A percentile compares a stretch with the other conserved stretches of the same genome.
These are phyloP conservation scores for Fusarium secorum DNA, from an alignment of 2,329 filamentous ascomycete genomes.

Conservation along the genomic window DNA sequence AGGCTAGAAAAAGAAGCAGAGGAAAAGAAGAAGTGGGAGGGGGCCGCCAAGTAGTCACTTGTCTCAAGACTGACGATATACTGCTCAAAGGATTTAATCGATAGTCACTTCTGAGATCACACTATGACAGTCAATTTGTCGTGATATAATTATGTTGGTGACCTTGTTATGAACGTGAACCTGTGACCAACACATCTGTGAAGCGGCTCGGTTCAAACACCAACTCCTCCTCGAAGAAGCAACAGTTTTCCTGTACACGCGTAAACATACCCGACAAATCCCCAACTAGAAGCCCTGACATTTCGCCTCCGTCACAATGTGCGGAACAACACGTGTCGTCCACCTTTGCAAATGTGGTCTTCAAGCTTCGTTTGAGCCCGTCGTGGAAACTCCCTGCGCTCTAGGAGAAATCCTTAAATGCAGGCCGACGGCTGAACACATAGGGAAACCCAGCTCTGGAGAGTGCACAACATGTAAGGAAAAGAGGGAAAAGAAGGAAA, in stretches of 20 bases:
- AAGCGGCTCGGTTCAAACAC: neutral
- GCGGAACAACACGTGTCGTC: neutral
- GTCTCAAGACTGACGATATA: accelerated
- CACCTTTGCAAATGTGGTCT: neutral
- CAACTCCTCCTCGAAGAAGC: neutral
- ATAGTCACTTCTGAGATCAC: no score
- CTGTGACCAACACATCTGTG: neutral
- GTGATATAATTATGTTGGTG: neutral
- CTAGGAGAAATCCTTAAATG: accelerated
- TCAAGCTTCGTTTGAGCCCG: neutral
- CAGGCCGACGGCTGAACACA: neutral
- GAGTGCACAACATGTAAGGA: neutral
- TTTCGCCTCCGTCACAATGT: neutral
- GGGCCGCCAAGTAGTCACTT: no score
- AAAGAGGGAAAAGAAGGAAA: neutral
- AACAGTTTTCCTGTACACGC: neutral
- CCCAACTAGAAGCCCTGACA: accelerated
- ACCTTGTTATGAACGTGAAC: neutral
- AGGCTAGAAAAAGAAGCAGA: neutral
- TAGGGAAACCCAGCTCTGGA: neutral
- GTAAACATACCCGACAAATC: accelerated
- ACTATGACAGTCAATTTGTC: accelerated
- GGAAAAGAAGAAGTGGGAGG: neutral
- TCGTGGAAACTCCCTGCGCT: accelerated
- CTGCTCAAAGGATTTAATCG: accelerated